A percentile compares a stretch with the other conserved stretches of the same genome.
These are phyloP conservation scores for Sporothrix globosa DNA, from an alignment of 2,329 filamentous ascomycete genomes.

Conservation along the genomic window DNA sequence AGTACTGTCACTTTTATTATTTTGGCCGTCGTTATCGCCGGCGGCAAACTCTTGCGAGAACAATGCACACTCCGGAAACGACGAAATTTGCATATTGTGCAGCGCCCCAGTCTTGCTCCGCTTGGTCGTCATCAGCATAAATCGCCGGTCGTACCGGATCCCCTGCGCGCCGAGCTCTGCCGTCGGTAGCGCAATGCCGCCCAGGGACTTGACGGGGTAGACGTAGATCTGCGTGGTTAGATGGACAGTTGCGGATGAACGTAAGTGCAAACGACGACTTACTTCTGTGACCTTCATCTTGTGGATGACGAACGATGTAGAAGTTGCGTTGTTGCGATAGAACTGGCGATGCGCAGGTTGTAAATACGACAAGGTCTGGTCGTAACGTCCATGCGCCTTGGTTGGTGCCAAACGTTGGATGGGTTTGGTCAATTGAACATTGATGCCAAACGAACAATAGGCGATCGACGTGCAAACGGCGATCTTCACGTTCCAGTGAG, in stretches of 20 bases:
- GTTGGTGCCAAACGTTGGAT: background rate
- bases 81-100: constrained; percentile 62
- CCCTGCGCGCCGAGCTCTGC: constrained; percentile 64
- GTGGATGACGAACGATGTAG: background rate
- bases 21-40: background rate
- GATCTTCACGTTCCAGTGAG: constrained; percentile 3
- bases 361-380: background rate
- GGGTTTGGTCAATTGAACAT: background rate
- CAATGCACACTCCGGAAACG: constrained; percentile 63
- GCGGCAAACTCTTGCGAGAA: constrained; percentile 61
- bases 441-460: constrained; percentile 1
- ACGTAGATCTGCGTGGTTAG: constrained; percentile 60
- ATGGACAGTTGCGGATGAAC: background rate
- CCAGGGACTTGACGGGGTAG: constrained; percentile 75
- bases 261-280: background rate
- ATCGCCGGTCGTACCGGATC: constrained; percentile 67
- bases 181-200: constrained; percentile 58
- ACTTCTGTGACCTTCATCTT: constrained; percentile 30
- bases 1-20: too few relatives aligned
- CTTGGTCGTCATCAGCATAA: constrained; percentile 65
- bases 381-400: background rate
- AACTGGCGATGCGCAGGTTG: background rate
- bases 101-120: constrained; percentile 46
- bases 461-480: background rate
- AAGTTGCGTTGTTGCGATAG: background rate